Conservation (phyloP, 805 yeast species). For the Wickerhamomyces hampshirensis region DNA sequence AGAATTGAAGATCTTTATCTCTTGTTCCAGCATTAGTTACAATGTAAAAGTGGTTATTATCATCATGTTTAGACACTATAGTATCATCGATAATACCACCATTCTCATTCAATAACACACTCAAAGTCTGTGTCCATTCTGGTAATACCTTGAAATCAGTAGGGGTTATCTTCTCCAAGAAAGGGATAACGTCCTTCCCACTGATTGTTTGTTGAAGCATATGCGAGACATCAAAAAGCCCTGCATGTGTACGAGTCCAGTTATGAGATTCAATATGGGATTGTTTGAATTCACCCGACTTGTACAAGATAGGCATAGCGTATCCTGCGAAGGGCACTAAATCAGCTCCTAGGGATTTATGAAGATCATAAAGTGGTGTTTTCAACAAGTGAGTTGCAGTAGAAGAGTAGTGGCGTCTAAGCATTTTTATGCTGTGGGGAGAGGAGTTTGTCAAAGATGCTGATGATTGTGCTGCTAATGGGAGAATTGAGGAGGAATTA, state of each 20-base stretch:
- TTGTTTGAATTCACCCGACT: constrained; percentile 41
- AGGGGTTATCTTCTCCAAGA: constrained; percentile 84
- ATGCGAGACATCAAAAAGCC: constrained; percentile 94
- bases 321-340: constrained; percentile 98
- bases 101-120: constrained; percentile 65
- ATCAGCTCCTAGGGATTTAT: constrained; percentile 73
- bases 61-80: constrained; percentile 78
- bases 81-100: constrained; percentile 95
- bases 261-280: constrained; percentile 88
- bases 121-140: constrained; percentile 61
- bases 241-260: constrained; percentile 87
- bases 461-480: too few relatives aligned
- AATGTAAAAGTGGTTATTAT: constrained; percentile 60
- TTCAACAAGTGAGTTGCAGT: constrained; percentile 25
- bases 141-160: constrained; percentile 62
- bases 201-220: constrained; percentile 85
- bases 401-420: constrained; percentile 24
- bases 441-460: too few relatives aligned
- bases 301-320: constrained; percentile 88
- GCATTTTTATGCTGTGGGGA: too few relatives aligned
- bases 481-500: too few relatives aligned
- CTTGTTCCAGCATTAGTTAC: constrained; percentile 97
- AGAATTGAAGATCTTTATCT: constrained; percentile 67
- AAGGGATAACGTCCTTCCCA: constrained; percentile 63
- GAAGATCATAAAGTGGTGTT: constrained; percentile 83